phyloP scores from a whole-genome alignment of 371 early-diverging fungal genomes.

The Mucor mucedo region DNA sequence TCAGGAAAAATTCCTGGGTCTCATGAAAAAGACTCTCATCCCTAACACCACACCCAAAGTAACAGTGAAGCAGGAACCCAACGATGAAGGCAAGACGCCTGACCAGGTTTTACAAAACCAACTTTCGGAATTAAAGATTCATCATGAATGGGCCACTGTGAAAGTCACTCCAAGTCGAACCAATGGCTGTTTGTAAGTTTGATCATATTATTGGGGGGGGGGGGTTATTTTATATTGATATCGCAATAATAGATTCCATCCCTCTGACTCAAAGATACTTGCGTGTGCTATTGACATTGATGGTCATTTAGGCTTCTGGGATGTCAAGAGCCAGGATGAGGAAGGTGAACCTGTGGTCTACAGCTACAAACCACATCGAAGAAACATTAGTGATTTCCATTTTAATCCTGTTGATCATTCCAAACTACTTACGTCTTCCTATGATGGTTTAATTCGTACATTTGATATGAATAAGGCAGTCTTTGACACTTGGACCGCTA shows the following conservation, averaged over 20 bases:
- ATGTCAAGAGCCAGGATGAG: constrained; percentile 57
- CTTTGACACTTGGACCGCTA: constrained; percentile 53
- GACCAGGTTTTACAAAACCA: constrained; percentile 8
- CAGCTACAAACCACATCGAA: constrained; percentile 64
- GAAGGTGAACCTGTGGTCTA: constrained; percentile 58
- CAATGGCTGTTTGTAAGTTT: constrained; percentile 44
- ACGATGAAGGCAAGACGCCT: constrained; percentile 12
- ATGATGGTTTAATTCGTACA: constrained; percentile 67
- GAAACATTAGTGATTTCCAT: constrained; percentile 58
- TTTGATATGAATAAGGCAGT: constrained; percentile 65
- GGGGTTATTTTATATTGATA: neutral
- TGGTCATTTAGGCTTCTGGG: constrained; percentile 75
- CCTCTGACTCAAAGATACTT: constrained; percentile 60
- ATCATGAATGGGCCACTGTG: constrained; percentile 59
- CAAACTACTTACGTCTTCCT: constrained; percentile 64
- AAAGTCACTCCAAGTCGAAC: constrained; percentile 66
- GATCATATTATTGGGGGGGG: no score
- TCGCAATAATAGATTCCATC: constrained; percentile 61
- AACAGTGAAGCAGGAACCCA: constrained; percentile 13
- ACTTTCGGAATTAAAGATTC: constrained; percentile 36
- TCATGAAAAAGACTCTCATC: constrained; percentile 24
- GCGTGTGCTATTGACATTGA: constrained; percentile 66
- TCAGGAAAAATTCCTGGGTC: constrained; percentile 26
- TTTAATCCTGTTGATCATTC: constrained; percentile 57
- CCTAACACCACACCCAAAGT: constrained; percentile 23